These are phyloP conservation scores for Hypoxylon sp. DNA, from an alignment of 2,329 filamentous ascomycete species.

Conservation along the genomic window DNA sequence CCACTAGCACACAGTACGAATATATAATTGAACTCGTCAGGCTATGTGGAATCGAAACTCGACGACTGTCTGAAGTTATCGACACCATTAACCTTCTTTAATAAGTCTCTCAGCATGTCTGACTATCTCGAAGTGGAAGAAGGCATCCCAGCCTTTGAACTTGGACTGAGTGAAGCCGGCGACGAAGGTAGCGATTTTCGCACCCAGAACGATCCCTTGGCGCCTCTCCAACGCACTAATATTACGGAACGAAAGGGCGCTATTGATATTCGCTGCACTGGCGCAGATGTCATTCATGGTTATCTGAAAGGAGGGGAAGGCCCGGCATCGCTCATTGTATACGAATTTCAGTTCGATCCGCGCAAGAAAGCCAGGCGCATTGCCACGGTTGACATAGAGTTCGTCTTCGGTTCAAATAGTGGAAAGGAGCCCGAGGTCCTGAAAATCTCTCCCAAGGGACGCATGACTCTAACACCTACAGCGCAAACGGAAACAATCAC, in stretches of 20 bases:
- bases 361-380: conserved; percentile 12
- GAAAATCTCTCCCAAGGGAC: conserved; percentile 1
- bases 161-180: background rate
- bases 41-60: too few species aligned
- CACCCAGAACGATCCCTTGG: conserved; percentile 9
- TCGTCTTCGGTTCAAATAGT: background rate
- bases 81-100: background rate
- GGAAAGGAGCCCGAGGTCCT: conserved; percentile 7
- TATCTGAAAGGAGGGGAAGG: conserved; percentile 8
- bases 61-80: too few species aligned
- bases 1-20: too few species aligned
- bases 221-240: conserved; percentile 6
- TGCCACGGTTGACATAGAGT: conserved; percentile 3
- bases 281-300: conserved; percentile 10
- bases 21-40: too few species aligned
- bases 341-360: conserved; percentile 10
- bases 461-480: conserved; percentile 1
- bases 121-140: background rate
- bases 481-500: conserved; percentile 10
- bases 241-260: conserved; percentile 11
- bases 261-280: conserved; percentile 12
- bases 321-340: conserved; percentile 2
- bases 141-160: background rate
- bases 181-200: conserved; percentile 9
- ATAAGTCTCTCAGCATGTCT: background rate